phyloP scores from a whole-genome alignment of 371 early-diverging fungal genomes.

The Choanephora cucurbitarum region DNA sequence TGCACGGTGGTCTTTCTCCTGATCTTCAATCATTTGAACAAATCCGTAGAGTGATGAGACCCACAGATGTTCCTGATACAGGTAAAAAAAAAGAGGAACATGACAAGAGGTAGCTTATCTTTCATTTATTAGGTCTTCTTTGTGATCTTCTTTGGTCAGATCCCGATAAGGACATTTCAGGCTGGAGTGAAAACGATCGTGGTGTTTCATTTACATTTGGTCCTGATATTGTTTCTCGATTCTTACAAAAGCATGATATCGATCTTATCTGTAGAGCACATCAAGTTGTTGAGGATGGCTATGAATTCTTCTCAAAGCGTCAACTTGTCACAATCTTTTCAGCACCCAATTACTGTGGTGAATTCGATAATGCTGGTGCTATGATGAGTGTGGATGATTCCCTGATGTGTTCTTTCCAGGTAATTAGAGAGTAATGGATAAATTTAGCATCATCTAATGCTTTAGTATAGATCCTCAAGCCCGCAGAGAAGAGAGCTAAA shows the following conservation, averaged over 20 bases:
- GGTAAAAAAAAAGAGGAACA: slow-evolving; percentile 17
- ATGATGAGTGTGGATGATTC: slow-evolving; percentile 94
- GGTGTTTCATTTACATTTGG: slow-evolving; percentile 96
- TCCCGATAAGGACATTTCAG: slow-evolving; percentile 68
- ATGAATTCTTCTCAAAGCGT: slow-evolving; percentile 96
- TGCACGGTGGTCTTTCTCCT: slow-evolving; percentile 99
- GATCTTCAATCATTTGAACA: slow-evolving; percentile 90
- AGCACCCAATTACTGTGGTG: slow-evolving; percentile 98
- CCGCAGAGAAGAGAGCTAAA: slow-evolving; percentile 23
- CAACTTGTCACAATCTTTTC: slow-evolving; percentile 94
- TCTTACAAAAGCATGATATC: slow-evolving; percentile 85
- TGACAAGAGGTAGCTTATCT: background rate
- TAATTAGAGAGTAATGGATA: no score
- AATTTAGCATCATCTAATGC: no score
- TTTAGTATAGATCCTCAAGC: slow-evolving; percentile 17
- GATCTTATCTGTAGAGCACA: slow-evolving; percentile 96
- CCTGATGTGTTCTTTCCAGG: slow-evolving; percentile 86
- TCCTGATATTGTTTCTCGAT: slow-evolving; percentile 77
- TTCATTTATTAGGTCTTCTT: slow-evolving; percentile 58
- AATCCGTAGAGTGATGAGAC: slow-evolving; percentile 88
- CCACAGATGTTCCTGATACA: slow-evolving; percentile 96
- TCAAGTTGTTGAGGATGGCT: slow-evolving; percentile 98
- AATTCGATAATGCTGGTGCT: slow-evolving; percentile 94
- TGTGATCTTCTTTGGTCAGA: slow-evolving; percentile 90
- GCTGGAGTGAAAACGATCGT: slow-evolving; percentile 97